Evolutionary conservation across 1,139 yeast genomes (phyloP).

Genomic region (Pichia sp.): DNA sequence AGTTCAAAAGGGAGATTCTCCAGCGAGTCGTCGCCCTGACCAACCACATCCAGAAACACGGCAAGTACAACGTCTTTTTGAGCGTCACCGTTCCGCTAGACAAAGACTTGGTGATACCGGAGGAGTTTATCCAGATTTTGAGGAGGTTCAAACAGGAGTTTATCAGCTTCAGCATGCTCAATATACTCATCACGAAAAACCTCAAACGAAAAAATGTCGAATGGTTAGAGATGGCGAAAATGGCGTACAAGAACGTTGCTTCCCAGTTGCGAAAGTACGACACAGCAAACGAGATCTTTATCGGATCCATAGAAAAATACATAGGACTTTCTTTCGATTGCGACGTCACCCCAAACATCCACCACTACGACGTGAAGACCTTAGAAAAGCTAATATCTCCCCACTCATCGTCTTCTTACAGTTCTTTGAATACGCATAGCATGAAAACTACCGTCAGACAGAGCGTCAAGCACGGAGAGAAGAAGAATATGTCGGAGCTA

Average conservation of each 20-base stretch:
- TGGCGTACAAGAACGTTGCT: not conserved
- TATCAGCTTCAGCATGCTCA: constrained; percentile 16
- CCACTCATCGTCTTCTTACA: not conserved
- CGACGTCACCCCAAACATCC: constrained; percentile 8
- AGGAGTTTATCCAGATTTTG: constrained; percentile 9
- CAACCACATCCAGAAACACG: constrained; percentile 15
- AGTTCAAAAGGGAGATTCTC: constrained; percentile 6
- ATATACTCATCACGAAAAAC: constrained; percentile 13
- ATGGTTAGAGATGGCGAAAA: constrained; percentile 13
- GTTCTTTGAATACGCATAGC: not conserved
- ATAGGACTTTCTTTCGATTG: constrained; percentile 17
- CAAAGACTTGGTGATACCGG: constrained; percentile 3
- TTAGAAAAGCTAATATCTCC: not conserved
- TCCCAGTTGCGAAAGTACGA: constrained; percentile 12
- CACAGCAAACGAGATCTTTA: constrained; percentile 8
- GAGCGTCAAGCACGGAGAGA: constrained; percentile 16
- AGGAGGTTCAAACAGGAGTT: constrained; percentile 10
- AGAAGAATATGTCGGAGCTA: constrained; percentile 13
- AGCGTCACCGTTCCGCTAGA: constrained; percentile 14
- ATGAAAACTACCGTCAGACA: constrained; percentile 13
- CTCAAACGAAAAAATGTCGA: constrained; percentile 11
- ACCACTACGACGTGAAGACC: not conserved
- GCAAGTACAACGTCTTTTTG: constrained; percentile 11
- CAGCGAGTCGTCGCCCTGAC: constrained; percentile 7
- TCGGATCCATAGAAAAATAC: constrained; percentile 15